Conservation (phyloP, 2,329 filamentous ascomycete genomes). For the Alternaria sp. region DNA sequence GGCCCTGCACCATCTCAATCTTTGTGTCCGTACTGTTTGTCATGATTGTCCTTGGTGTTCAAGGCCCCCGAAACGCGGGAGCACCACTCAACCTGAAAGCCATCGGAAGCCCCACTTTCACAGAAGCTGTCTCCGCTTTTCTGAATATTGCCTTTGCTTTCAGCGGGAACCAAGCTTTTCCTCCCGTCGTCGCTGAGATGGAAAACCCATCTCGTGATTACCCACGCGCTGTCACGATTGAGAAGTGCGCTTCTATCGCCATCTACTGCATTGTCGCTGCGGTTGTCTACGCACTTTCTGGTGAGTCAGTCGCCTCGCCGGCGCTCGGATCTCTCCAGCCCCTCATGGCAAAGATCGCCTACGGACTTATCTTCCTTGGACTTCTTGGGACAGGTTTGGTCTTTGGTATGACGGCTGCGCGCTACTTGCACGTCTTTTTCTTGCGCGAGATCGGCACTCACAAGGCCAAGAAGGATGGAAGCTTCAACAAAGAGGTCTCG, state of each 20-base stretch:
- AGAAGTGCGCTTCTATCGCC: slow-evolving; percentile 34
- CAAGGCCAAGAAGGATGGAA: slow-evolving; percentile 24
- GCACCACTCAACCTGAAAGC: slow-evolving; percentile 36
- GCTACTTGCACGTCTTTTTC: slow-evolving; percentile 37
- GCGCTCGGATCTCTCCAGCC: slow-evolving; percentile 35
- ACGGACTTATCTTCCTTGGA: slow-evolving; percentile 34
- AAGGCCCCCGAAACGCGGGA: slow-evolving; percentile 31
- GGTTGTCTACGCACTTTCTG: slow-evolving; percentile 37
- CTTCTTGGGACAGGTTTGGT: slow-evolving; percentile 38
- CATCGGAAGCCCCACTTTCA: slow-evolving; percentile 35
- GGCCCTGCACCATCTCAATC: slow-evolving; percentile 38
- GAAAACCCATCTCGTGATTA: slow-evolving; percentile 39
- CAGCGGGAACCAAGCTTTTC: slow-evolving; percentile 42
- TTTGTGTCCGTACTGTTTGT: slow-evolving; percentile 36
- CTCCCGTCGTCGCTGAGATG: slow-evolving; percentile 41
- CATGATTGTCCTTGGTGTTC: slow-evolving; percentile 40
- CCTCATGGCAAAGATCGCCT: slow-evolving; percentile 37
- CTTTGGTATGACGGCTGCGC: slow-evolving; percentile 36
- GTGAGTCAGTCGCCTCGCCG: slow-evolving; percentile 38
- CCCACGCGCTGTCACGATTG: slow-evolving; percentile 38
- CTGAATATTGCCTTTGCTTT: slow-evolving; percentile 43
- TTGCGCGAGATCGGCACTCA: slow-evolving; percentile 30
- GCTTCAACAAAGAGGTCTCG: slow-evolving; percentile 6
- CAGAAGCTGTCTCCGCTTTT: slow-evolving; percentile 34
- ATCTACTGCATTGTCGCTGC: slow-evolving; percentile 37